Percentiles rank a stretch among this genome's conserved stretches.
Evolutionary conservation across 768 basidiomycete genomes (phyloP).

Genomic region (Serendipita vermifera): DNA sequence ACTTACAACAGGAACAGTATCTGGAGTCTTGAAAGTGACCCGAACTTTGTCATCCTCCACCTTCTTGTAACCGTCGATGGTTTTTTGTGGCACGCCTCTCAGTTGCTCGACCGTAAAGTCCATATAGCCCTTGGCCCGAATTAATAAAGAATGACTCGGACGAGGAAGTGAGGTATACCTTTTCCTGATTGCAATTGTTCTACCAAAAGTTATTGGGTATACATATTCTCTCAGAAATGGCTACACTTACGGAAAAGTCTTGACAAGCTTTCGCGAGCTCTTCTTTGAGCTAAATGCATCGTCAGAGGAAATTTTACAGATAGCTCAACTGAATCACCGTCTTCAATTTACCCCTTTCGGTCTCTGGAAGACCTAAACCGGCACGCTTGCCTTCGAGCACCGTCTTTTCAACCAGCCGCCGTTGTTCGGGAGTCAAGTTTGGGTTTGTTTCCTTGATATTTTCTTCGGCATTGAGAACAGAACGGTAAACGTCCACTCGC

Average conservation of each 20-base stretch:
- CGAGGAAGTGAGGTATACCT: constrained; percentile 29
- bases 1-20: constrained; percentile 63
- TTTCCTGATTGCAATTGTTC: constrained; percentile 88
- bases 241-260: constrained; percentile 55
- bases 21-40: constrained; percentile 73
- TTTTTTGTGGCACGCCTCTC: constrained; percentile 66
- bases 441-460: constrained; percentile 50
- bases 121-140: constrained; percentile 39
- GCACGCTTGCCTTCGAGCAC: constrained; percentile 67
- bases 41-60: constrained; percentile 42
- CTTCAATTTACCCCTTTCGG: constrained; percentile 44
- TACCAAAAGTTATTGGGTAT: constrained; percentile 19
- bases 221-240: background rate
- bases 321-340: constrained; percentile 13
- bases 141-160: background rate
- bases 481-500: constrained; percentile 67
- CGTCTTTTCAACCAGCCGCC: constrained; percentile 72
- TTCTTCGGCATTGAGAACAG: constrained; percentile 45
- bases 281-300: constrained; percentile 41
- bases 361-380: constrained; percentile 59
- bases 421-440: constrained; percentile 49
- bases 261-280: constrained; percentile 61
- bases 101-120: constrained; percentile 60
- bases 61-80: constrained; percentile 63
- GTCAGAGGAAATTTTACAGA: background rate